Evolutionary conservation across 441 rosid genomes (phyloP).

Genomic region (Capsella rubella): DNA sequence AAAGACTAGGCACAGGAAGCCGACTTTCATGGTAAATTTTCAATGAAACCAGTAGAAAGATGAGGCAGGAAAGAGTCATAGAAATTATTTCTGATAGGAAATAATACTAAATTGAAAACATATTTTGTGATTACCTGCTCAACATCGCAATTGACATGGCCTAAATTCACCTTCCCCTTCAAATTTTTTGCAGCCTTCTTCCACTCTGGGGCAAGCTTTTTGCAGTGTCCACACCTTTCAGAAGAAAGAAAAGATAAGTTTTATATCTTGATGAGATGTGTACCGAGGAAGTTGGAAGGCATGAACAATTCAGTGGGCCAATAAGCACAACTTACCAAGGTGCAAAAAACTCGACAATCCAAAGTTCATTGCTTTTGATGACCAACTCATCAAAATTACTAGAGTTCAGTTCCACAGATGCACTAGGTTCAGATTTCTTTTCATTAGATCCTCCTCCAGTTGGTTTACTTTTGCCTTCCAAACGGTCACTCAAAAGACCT

Average conservation of each 20-base stretch:
- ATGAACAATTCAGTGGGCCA: constrained; percentile 7
- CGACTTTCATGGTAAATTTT: background rate
- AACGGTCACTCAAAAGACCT: constrained; percentile 85
- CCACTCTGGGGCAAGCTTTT: constrained; percentile 98
- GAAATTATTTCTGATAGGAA: constrained; percentile 7
- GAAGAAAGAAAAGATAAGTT: constrained; percentile 4
- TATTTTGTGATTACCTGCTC: constrained; percentile 66
- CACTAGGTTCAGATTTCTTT: constrained; percentile 72
- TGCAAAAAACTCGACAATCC: constrained; percentile 98
- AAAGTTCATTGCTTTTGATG: constrained; percentile 90
- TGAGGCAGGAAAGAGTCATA: constrained; percentile 1
- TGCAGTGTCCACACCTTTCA: constrained; percentile 98
- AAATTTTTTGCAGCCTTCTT: constrained; percentile 91
- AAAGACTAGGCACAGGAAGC: constrained; percentile 18
- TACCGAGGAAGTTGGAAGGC: constrained; percentile 13
- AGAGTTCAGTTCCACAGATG: constrained; percentile 80
- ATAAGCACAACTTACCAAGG: constrained; percentile 76
- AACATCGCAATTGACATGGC: constrained; percentile 93
- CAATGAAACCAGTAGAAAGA: background rate
- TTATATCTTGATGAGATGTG: constrained; percentile 27
- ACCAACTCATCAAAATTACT: constrained; percentile 92
- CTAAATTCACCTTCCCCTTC: constrained; percentile 98
- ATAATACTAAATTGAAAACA: background rate
- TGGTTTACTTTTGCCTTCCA: constrained; percentile 72
- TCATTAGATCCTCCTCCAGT: constrained; percentile 57